These are phyloP conservation scores for Besnoitia besnoiti DNA, from an alignment of 169 alveolate species.

Conservation along the genomic window DNA sequence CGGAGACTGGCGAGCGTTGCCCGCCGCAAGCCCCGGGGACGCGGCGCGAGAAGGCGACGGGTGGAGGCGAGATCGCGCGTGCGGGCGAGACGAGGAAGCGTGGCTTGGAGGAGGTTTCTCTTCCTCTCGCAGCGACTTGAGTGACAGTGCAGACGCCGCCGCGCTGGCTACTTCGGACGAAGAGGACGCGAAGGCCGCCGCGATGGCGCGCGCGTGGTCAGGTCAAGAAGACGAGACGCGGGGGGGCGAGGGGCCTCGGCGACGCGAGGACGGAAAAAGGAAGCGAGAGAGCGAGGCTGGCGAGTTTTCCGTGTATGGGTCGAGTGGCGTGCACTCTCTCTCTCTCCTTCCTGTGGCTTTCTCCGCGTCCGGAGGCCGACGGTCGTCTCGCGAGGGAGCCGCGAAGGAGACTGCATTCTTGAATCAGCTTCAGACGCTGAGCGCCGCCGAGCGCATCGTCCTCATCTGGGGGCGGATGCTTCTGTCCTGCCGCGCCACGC, in stretches of 20 bases:
- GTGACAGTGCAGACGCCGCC: not conserved
- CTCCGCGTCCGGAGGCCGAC: too few species aligned
- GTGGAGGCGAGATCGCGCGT: not conserved
- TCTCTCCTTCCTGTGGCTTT: not conserved
- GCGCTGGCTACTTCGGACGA: not conserved
- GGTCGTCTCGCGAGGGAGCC: not conserved
- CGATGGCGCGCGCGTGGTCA: too few species aligned
- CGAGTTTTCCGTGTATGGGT: not conserved
- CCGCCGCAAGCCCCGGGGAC: too few species aligned
- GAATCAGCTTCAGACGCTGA: not conserved
- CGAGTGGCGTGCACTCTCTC: too few species aligned
- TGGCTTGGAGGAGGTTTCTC: not conserved
- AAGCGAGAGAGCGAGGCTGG: not conserved
- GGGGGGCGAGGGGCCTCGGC: not conserved
- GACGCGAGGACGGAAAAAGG: not conserved
- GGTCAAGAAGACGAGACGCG: not conserved
- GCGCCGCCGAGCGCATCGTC: slow-evolving; percentile 24
- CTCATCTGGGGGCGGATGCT: slow-evolving; percentile 40
- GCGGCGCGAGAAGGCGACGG: not conserved
- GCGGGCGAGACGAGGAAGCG: not conserved
- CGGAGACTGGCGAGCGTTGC: too few species aligned
- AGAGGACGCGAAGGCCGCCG: not conserved
- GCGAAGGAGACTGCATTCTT: not conserved
- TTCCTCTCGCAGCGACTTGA: not conserved
- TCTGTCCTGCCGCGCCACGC: slow-evolving; percentile 24